Percentiles rank a stretch among this genome's conserved stretches.
Conservation (phyloP, 164 flowering plant species). For the Berberis vulgaris region DNA sequence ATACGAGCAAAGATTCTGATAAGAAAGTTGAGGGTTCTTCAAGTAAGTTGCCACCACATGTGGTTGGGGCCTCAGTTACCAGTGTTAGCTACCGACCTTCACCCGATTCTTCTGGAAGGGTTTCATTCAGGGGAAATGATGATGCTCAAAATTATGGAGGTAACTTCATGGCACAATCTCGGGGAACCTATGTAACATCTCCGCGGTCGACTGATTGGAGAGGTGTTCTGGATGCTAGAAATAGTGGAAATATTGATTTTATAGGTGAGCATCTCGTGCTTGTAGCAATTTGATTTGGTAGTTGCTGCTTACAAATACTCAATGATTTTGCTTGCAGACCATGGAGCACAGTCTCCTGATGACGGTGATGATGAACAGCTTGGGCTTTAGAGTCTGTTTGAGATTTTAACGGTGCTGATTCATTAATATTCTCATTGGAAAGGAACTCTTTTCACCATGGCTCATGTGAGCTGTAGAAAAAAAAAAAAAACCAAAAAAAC, state of each 20-base stretch:
- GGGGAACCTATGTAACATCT: conserved; percentile 28
- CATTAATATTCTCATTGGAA: neutral
- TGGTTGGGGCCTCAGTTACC: conserved; percentile 30
- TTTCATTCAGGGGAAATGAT: neutral
- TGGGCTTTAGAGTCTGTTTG: conserved; percentile 16
- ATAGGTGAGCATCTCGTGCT: neutral
- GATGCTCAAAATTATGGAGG: conserved; percentile 38
- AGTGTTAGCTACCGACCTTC: conserved; percentile 36
- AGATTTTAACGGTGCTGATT: neutral
- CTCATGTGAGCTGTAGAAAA: neutral
- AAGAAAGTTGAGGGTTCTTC: conserved; percentile 30
- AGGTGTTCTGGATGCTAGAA: conserved; percentile 25
- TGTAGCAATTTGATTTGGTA: neutral
- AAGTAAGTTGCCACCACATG: conserved; percentile 32
- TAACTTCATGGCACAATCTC: conserved; percentile 44
- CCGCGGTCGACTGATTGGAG: conserved; percentile 45
- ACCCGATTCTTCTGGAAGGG: conserved; percentile 31
- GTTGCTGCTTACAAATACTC: neutral
- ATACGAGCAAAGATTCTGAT: conserved; percentile 30
- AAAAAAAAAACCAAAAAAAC: neutral
- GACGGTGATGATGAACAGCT: conserved; percentile 47
- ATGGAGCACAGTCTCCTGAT: conserved; percentile 42
- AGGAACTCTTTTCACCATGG: neutral
- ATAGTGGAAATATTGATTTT: conserved; percentile 9
- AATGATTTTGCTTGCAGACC: conserved; percentile 10